Evolutionary conservation across 2,329 filamentous ascomycete species (phyloP).

Genomic region (Colletotrichum chlorophyti): DNA sequence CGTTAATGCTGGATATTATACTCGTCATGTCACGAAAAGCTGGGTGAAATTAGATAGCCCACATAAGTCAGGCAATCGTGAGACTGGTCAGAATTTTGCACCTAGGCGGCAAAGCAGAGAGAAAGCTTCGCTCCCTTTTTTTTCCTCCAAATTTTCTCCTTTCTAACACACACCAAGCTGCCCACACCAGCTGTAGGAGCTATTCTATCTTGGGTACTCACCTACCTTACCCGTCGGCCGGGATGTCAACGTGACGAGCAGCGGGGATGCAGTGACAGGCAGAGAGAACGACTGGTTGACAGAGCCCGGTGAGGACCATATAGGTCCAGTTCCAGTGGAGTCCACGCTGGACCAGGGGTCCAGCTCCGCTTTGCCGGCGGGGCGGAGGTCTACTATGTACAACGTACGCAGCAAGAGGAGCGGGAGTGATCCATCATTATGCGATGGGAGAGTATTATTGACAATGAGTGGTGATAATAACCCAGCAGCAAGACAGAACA

Average conservation of each 20-base stretch:
- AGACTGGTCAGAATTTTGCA: no score
- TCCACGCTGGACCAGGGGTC: conserved; percentile 12
- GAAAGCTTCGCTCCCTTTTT: conserved; percentile 9
- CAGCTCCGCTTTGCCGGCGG: conserved; percentile 1
- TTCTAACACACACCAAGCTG: no score
- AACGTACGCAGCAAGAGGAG: not conserved
- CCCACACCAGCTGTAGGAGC: not conserved
- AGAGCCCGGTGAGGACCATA: not conserved
- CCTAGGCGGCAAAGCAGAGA: not conserved
- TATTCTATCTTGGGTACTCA: not conserved
- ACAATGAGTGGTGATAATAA: no score
- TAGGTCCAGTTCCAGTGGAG: conserved; percentile 3
- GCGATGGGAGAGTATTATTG: no score
- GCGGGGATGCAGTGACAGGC: conserved; percentile 18
- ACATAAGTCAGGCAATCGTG: no score
- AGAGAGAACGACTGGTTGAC: not conserved
- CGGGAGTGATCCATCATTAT: no score
- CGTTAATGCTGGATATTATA: no score
- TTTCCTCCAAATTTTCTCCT: no score
- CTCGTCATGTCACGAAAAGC: not conserved
- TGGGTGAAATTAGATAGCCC: conserved; percentile 8
- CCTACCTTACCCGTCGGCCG: conserved; percentile 13
- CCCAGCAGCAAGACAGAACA: no score
- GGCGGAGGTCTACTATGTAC: no score
- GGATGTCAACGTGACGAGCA: conserved; percentile 26